Conservation (phyloP, 495 filamentous ascomycete species). For the Sabuloglossum arenarium region DNA sequence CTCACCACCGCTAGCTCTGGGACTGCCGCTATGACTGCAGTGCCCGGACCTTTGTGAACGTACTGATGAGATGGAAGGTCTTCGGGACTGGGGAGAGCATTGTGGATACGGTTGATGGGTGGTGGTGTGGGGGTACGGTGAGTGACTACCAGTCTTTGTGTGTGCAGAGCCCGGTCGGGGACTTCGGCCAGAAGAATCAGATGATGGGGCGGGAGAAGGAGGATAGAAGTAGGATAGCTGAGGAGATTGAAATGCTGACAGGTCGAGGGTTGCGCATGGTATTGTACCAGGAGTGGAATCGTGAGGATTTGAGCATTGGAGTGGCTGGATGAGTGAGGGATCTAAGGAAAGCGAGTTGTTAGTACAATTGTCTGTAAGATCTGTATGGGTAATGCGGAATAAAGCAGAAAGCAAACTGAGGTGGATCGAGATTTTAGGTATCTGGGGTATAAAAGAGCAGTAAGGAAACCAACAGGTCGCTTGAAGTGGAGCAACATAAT, state of each 20-base stretch:
- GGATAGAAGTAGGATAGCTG: background rate
- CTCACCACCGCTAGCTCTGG: slow-evolving; percentile 11
- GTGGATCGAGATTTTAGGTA: background rate
- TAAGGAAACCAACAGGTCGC: slow-evolving; percentile 42
- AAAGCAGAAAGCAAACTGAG: slow-evolving; percentile 6
- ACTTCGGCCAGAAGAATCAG: slow-evolving; percentile 4
- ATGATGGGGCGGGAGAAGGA: slow-evolving; percentile 13
- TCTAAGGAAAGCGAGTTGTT: slow-evolving; percentile 19
- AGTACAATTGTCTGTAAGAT: background rate
- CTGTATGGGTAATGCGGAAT: slow-evolving; percentile 6
- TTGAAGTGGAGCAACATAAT: slow-evolving; percentile 37
- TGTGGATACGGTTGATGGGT: slow-evolving; percentile 16
- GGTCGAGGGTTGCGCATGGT: slow-evolving; percentile 1
- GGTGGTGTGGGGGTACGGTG: slow-evolving; percentile 9
- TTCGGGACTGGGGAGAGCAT: slow-evolving; percentile 23
- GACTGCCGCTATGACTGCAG: background rate
- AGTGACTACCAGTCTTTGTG: slow-evolving; percentile 11
- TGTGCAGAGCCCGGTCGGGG: slow-evolving; percentile 8
- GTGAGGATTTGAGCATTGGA: slow-evolving; percentile 5
- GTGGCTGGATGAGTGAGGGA: slow-evolving; percentile 37
- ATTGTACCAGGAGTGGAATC: background rate
- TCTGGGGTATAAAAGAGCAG: slow-evolving; percentile 5
- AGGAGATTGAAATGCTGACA: background rate
- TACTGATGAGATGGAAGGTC: slow-evolving; percentile 34
- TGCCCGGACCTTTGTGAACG: slow-evolving; percentile 27